Base-by-base conservation (phyloP, 2,329 filamentous ascomycete genomes). In the Tolypocladium guangdongense region DNA sequence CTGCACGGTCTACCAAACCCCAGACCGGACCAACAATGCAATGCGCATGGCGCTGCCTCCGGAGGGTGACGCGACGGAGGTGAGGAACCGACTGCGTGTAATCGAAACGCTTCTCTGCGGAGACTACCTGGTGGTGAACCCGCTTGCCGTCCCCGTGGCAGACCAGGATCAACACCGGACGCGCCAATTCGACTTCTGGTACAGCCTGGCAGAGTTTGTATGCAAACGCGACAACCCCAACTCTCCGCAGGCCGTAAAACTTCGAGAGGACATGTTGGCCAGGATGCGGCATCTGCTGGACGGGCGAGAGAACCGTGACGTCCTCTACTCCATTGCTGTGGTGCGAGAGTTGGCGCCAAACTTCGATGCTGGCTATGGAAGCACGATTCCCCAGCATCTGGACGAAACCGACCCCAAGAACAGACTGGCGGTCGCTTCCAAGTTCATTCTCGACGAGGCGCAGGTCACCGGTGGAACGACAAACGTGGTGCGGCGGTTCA, bases 251-350 rank as follows among this genome's bases (percentile, higher is more conserved):
- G 58, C 65, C 63, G 54, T 72, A 71, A 54, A 81, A 77, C 60
- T 75, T 52, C 80, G 89, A 37, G 85, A 90, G 52, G 78, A 83
- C 30, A 79, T 82, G 1, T 73, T 96, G 33, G 69, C 69, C 5
- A 77, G 78, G 51, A 81, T 90, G 67, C 83, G 89, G 35, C 78
- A 78, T 53, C 76, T 92, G 24, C 77, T 96, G 14, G 87, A 90
- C 60, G 86, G 86, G 49, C 81, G 86, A 27, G 91, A 96, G 71
- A 93, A 92, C 63, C 83, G 91, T 52, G 90, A 96, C 66, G 86
- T 96, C 20, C 81, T 96, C 54, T 96, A 96, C 70, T 93, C 88
- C 0, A 86, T 96, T 59, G 88, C 88, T 10, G 82, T 95, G 53
- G 83, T 87, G 18, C 83, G 90, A 30, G 83, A 91, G 57, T 76